These are phyloP conservation scores for Celoporthe dispersa DNA, from an alignment of 2,329 filamentous ascomycete species.

Conservation along the genomic window DNA sequence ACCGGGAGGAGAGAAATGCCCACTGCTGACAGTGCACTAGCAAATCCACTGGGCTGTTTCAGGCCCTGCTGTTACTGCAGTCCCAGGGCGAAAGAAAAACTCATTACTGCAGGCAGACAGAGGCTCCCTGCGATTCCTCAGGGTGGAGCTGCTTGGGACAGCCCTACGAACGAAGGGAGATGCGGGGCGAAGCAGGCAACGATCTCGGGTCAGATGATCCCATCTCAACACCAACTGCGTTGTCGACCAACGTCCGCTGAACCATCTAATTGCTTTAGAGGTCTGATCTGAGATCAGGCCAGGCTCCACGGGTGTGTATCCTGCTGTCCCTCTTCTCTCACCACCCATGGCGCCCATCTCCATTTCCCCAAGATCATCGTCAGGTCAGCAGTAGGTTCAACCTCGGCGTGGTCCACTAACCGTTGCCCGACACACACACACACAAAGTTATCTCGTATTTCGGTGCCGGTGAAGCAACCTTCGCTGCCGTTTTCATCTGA, in stretches of 20 bases:
- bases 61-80: not conserved
- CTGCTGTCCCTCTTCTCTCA: not conserved
- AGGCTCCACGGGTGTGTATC: not conserved
- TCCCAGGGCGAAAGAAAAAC: not conserved
- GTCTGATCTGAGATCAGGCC: not conserved
- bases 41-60: not conserved
- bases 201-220: not conserved
- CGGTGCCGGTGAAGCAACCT: not conserved
- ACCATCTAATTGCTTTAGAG: not conserved
- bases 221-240: not conserved
- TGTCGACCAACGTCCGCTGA: not conserved
- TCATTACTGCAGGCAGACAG: too few relatives aligned
- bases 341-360: not conserved
- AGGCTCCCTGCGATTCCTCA: not conserved
- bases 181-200: not conserved
- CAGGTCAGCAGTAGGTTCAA: not conserved
- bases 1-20: not conserved
- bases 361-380: not conserved
- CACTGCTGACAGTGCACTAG: not conserved
- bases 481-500: not conserved
- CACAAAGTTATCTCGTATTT: not conserved
- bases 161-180: not conserved
- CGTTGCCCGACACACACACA: not conserved
- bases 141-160: not conserved
- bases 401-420: not conserved